Evolutionary conservation across 2,329 filamentous ascomycete genomes (phyloP), one percentile per base, ranked within the genome.

Genomic region (Tolypocladium ophioglossoides): DNA sequence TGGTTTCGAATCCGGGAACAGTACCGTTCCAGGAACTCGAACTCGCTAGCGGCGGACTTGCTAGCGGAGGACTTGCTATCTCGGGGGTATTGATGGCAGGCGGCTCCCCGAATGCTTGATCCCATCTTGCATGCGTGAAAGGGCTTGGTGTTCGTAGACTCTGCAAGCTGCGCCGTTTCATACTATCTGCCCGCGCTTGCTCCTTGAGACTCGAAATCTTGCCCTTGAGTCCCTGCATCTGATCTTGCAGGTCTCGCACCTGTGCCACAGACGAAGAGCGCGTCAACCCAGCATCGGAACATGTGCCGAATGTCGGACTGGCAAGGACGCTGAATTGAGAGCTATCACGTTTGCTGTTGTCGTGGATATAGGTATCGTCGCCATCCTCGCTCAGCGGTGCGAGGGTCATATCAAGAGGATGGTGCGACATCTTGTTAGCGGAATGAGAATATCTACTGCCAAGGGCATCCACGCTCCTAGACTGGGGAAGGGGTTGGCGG

Each of bases 211-310:
- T 86, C 1, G 89, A 91, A 38, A 96, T 91, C 63, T 90, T 89
- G 56, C 87, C 89, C 65, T 91, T 91, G 49, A 96, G 76, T 52
- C 87, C 89, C 54, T 87, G 84, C 80, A 96, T 89, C 66, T 95
- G 90, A 59, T 90, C 86, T 56, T 89, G 89, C 46, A 96, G 74
- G 52, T 81, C 80, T 10, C 85, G 83, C 64, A 89, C 83, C 63
- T 88, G 85, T 16, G 85, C 78, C n/a, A 83, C 83, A 1, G 89
- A 92, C 16, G 83, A 77, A 3, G 87, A 85, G 20, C 88, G 79
- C 30, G 79, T 79, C 10, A 86, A 69, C 1, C 75, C 77, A 46
- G 74, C 72, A 11, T 76, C 74, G n/a, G 64, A 63, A 38, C 63
- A 72, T 1, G 68, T 62, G 51, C 76, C 71, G 50, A 72, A 73